phyloP scores from a whole-genome alignment of 2,329 filamentous ascomycete species.

The Basipetospora chlamydospora region DNA sequence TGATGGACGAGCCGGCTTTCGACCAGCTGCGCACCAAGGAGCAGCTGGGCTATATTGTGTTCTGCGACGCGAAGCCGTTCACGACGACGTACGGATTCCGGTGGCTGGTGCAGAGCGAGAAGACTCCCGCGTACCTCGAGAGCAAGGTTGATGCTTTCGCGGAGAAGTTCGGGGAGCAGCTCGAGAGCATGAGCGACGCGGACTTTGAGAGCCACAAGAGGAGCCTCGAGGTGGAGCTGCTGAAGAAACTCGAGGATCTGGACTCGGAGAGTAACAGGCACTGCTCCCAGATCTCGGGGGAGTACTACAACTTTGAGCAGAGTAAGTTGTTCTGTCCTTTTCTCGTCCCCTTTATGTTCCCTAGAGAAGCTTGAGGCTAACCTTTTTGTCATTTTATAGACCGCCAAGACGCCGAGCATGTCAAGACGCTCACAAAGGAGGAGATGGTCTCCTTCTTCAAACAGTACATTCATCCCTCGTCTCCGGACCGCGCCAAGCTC shows the following conservation, averaged over 20 bases:
- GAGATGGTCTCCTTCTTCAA: constrained; percentile 72
- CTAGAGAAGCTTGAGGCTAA: too few relatives aligned
- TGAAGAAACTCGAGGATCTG: constrained; percentile 88
- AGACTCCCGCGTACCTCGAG: constrained; percentile 70
- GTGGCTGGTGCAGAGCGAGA: constrained; percentile 88
- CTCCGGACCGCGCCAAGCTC: constrained; percentile 62
- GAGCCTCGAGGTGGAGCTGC: constrained; percentile 69
- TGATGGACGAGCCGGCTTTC: constrained; percentile 85
- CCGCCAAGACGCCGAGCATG: constrained; percentile 59
- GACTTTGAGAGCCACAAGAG: constrained; percentile 88
- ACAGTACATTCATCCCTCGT: constrained; percentile 60
- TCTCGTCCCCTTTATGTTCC: too few relatives aligned
- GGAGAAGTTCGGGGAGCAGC: constrained; percentile 44
- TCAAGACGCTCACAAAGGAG: constrained; percentile 60
- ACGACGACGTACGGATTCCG: constrained; percentile 73
- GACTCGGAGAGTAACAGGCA: constrained; percentile 69
- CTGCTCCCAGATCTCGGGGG: constrained; percentile 72
- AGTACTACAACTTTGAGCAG: constrained; percentile 81
- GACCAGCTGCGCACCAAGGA: constrained; percentile 93
- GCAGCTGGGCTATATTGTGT: constrained; percentile 93
- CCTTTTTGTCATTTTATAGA: too few relatives aligned
- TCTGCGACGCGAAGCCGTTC: constrained; percentile 58
- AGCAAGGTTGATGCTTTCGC: constrained; percentile 79
- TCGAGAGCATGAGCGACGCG: constrained; percentile 63
- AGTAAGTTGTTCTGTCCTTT: constrained; percentile 47